Evolutionary conservation across 148 eudicot species (phyloP).

Genomic region (Rhododendron ovatum): DNA sequence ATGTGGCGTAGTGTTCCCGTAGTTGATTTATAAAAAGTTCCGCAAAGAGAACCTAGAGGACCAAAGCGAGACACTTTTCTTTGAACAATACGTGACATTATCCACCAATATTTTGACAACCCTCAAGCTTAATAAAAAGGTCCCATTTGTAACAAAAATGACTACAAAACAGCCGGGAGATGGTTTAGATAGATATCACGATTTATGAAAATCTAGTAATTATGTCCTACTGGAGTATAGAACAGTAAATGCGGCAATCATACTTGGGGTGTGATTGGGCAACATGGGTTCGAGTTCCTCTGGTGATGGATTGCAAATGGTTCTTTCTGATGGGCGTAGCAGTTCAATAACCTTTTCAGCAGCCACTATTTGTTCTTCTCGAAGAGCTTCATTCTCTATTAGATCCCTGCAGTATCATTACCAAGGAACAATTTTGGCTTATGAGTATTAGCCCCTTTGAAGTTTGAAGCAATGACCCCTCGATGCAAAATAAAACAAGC

Average conservation of each 20-base stretch:
- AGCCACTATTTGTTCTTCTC: slow-evolving; percentile 47
- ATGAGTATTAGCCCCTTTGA: background rate
- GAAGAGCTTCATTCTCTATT: slow-evolving; percentile 42
- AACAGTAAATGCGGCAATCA: slow-evolving; percentile 71
- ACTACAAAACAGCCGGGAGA: background rate
- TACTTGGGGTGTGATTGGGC: slow-evolving; percentile 45
- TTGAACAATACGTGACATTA: background rate
- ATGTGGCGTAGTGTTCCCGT: no score
- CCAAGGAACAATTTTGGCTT: background rate
- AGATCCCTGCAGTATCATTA: slow-evolving; percentile 44
- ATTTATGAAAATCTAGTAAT: background rate
- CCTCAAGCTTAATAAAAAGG: no score
- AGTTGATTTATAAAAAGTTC: background rate
- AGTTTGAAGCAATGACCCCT: no score
- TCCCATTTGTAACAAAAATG: no score
- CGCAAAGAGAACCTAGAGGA: background rate
- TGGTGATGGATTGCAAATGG: slow-evolving; percentile 5
- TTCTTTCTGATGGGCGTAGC: slow-evolving; percentile 38
- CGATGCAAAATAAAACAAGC: no score
- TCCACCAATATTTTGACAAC: background rate
- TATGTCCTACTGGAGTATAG: slow-evolving; percentile 24
- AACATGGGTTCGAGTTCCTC: slow-evolving; percentile 9
- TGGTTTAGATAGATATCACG: background rate
- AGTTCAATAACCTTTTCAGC: slow-evolving; percentile 57
- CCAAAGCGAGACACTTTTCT: background rate